Base-by-base conservation (phyloP, 208 protist genomes). In the Trypanosoma theileri region DNA sequence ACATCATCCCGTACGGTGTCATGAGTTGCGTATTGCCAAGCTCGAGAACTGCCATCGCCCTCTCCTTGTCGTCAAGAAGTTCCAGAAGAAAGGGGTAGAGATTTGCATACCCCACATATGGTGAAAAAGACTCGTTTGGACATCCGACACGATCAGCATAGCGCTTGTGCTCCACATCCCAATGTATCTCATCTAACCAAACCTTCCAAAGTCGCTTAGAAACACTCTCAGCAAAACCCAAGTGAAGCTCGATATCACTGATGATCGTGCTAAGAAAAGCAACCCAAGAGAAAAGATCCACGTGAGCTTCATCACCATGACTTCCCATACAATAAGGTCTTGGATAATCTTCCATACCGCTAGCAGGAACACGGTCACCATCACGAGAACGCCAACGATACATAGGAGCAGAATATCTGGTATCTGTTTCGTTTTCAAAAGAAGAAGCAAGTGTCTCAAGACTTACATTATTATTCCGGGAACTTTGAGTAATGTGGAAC, bases 301-400 rank as follows among this genome's bases (percentile, higher is more conserved):
- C 83, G 66, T 95, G 86, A 9, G 80, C 82, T 73, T 92, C 89
- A n/a, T 62, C 54, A 44, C 70, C 58, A 40, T 86, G 77, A 66
- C 86, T 73, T 40, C 73, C 85, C 4, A 57, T 16, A 69, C 86
- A 92, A 31, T 82, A 44, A 10, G 80, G 74, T 22, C 89, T 80
- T 13, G 86, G 82, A 65, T 95, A 95, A 75, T 95, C 89, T 62
- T 81, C 72, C 89, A 95, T 92, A 58, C 89, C 89, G 59, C 89
- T 92, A 12, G 82, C 80, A 3, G 77, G 73, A 26, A 92, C 62
- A 22, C 75, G 69, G 35, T 77, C 28, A 26, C 78, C 79, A 58
- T 86, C 71, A 52, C 86, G 82, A n/a, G 83, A 81, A 63, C 87
- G 84, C 86, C 89, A 95, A 61, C 89, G 84, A 75, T 95, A 95